A percentile compares a stretch with the other conserved stretches of the same genome.
Evolutionary conservation across 129 eudicot genomes (phyloP).

Genomic region (Cynara cardunculus): DNA sequence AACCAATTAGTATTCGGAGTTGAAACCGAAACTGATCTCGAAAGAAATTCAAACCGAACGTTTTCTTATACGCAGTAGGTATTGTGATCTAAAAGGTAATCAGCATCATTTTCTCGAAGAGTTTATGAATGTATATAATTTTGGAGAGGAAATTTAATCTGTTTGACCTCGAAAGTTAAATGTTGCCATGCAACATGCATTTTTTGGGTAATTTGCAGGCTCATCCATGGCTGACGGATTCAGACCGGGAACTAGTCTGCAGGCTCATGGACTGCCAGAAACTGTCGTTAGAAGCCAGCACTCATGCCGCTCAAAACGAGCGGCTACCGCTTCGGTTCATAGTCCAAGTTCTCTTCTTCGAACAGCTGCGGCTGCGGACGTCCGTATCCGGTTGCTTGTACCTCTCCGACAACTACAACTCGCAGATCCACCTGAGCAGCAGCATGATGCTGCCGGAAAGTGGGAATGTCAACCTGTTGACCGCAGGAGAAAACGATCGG

Average conservation of each 20-base stretch:
- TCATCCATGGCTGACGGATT: conserved; percentile 67
- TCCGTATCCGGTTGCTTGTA: conserved; percentile 57
- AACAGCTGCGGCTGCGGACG: conserved; percentile 67
- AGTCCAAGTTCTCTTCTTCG: conserved; percentile 75
- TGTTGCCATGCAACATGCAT: background rate
- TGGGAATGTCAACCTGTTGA: conserved; percentile 14
- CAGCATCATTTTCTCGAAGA: background rate
- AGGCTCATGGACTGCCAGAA: conserved; percentile 74
- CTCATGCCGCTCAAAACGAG: conserved; percentile 82
- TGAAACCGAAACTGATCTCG: background rate
- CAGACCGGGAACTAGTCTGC: conserved; percentile 69
- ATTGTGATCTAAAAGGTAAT: background rate
- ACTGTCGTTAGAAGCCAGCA: conserved; percentile 73
- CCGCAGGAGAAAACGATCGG: conserved; percentile 16
- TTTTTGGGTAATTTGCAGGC: conserved; percentile 37
- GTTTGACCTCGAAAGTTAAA: conserved; percentile 15
- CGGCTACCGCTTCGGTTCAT: conserved; percentile 66
- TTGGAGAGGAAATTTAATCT: background rate
- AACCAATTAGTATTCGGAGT: background rate
- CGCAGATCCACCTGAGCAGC: conserved; percentile 42
- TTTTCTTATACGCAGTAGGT: background rate
- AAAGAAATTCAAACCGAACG: background rate
- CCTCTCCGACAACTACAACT: conserved; percentile 50
- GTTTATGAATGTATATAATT: background rate
- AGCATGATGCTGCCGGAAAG: conserved; percentile 26